These are phyloP conservation scores for Amanita exitialis DNA, from an alignment of 768 basidiomycete species.

Conservation along the genomic window DNA sequence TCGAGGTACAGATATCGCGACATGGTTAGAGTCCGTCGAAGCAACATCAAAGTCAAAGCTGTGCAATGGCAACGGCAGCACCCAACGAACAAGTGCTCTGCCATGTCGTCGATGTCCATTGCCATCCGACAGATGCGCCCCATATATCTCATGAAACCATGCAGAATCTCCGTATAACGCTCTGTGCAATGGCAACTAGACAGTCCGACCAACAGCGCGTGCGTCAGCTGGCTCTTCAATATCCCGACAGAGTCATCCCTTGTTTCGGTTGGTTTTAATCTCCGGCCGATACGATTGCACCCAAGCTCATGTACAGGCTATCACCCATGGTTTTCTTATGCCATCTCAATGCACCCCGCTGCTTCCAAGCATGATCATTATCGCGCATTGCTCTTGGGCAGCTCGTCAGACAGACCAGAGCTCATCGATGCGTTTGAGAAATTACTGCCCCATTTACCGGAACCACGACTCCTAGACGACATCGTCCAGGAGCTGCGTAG, in stretches of 20 bases:
- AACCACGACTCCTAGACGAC: conserved; percentile 53
- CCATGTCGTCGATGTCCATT: conserved; percentile 82
- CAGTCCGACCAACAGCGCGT: conserved; percentile 65
- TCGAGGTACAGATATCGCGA: conserved; percentile 28
- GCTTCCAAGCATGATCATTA: conserved; percentile 70
- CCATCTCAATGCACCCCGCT: conserved; percentile 37
- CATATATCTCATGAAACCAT: conserved; percentile 36
- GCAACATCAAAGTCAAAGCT: background rate
- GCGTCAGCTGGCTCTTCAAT: conserved; percentile 44
- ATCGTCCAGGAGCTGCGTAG: conserved; percentile 49
- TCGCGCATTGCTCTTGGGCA: conserved; percentile 46
- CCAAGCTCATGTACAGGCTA: conserved; percentile 42
- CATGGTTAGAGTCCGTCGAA: conserved; percentile 12
- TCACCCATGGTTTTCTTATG: conserved; percentile 91
- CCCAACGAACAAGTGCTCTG: conserved; percentile 35
- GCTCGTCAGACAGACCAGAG: conserved; percentile 14
- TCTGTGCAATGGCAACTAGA: conserved; percentile 79
- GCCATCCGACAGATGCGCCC: conserved; percentile 80
- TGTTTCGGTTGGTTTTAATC: conserved; percentile 64
- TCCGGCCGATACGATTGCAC: conserved; percentile 7
- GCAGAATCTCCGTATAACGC: conserved; percentile 46
- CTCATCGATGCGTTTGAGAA: conserved; percentile 35
- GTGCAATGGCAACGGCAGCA: conserved; percentile 8
- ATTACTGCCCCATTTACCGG: conserved; percentile 59
- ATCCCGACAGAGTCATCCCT: conserved; percentile 67